These are phyloP conservation scores for Kodamaea sagamina DNA, from an alignment of 805 yeast genomes.

Conservation along the genomic window DNA sequence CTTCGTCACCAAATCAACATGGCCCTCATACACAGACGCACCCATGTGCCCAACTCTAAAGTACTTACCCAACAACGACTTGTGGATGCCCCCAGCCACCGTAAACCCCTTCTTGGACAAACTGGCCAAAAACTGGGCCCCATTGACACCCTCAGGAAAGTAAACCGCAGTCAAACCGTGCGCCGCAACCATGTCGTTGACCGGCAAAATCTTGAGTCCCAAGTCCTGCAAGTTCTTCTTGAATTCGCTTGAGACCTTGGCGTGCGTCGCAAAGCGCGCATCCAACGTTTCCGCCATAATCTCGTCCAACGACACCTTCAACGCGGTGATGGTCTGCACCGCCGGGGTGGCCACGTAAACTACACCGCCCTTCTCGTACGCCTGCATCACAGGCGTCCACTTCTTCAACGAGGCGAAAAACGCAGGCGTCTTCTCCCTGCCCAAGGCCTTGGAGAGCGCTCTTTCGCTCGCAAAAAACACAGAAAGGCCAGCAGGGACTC, in stretches of 20 bases:
- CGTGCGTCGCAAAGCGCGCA: conserved; percentile 64
- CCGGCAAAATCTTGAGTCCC: conserved; percentile 73
- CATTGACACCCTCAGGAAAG: conserved; percentile 73
- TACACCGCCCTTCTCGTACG: conserved; percentile 75
- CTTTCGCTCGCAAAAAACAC: conserved; percentile 74
- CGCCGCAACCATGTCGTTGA: conserved; percentile 62
- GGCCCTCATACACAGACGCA: conserved; percentile 54
- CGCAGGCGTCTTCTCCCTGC: conserved; percentile 48
- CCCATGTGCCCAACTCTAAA: conserved; percentile 98
- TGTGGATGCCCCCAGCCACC: conserved; percentile 89
- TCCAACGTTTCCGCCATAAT: conserved; percentile 59
- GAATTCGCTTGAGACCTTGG: conserved; percentile 60
- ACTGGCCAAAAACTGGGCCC: conserved; percentile 61
- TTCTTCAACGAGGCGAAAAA: conserved; percentile 72
- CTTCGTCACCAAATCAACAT: conserved; percentile 34
- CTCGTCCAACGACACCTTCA: conserved; percentile 73
- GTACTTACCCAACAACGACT: conserved; percentile 74
- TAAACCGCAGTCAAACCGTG: conserved; percentile 86
- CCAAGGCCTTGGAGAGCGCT: conserved; percentile 63
- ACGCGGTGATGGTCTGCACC: conserved; percentile 79
- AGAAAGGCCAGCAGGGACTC: conserved; percentile 91
- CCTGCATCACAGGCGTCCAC: conserved; percentile 88
- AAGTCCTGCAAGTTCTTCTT: conserved; percentile 56
- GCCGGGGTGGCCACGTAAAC: conserved; percentile 98
- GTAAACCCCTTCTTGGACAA: conserved; percentile 67